Conservation (phyloP, 208 protist genomes). For the Herpetomonas tarakana region DNA sequence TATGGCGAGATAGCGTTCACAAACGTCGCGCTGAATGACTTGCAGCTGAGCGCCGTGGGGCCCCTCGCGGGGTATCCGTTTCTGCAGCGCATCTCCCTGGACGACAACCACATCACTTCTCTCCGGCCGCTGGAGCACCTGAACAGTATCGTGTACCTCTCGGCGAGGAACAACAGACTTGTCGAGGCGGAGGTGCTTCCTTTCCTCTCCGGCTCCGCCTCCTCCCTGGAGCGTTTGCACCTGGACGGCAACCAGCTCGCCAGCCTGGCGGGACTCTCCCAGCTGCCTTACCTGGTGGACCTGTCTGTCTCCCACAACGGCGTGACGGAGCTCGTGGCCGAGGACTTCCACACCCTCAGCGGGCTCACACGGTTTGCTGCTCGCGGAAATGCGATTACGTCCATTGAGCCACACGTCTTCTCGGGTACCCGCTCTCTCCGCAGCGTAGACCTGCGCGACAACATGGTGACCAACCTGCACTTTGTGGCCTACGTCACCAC, state of each 20-base stretch:
- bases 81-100: conserved; percentile 62
- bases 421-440: conserved; percentile 34
- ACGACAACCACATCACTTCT: conserved; percentile 58
- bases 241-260: conserved; percentile 61
- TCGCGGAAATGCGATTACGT: conserved; percentile 34
- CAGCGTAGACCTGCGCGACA: conserved; percentile 53
- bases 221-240: conserved; percentile 55
- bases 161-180: conserved; percentile 56
- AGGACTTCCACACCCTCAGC: conserved; percentile 21
- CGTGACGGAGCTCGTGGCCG: conserved; percentile 24
- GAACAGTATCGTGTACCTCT: conserved; percentile 56
- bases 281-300: conserved; percentile 61
- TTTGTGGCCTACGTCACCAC: conserved; percentile 45
- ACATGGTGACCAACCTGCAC: conserved; percentile 30
- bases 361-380: conserved; percentile 49
- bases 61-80: conserved; percentile 41
- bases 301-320: conserved; percentile 46
- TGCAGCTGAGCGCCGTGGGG: conserved; percentile 31
- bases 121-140: conserved; percentile 48
- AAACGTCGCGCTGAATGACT: conserved; percentile 22
- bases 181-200: conserved; percentile 44
- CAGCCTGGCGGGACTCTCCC: conserved; percentile 39
- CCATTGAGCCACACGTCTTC: conserved; percentile 53
- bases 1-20: conserved; percentile 60
- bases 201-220: conserved; percentile 26